Base-by-base conservation (phyloP, 371 early-diverging fungal genomes). In the Mucor lusitanicus region DNA sequence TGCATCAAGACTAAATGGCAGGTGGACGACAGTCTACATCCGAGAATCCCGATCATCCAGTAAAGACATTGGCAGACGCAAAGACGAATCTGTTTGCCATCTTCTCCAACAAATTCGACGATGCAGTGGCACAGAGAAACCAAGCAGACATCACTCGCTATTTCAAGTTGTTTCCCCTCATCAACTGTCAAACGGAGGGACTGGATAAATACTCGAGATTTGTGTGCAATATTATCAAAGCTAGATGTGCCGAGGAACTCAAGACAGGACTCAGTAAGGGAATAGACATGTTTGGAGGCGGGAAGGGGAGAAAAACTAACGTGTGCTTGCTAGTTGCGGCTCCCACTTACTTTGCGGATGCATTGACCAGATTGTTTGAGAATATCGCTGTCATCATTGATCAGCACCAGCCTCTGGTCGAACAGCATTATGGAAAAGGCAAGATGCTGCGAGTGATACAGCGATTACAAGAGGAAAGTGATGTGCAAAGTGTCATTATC, bases 371-470 rank as follows among this genome's bases (percentile, higher is more conserved):
- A 28, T 71, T 97, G 48, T 97, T 95, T 75, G 98, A 97, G 75
- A 87, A 87, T 30, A 88, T 95, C 54, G 97, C 97, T 0, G 81
- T 85, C 4, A 85, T 94, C 21, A 85, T 97, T 28, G 95, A 96
- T 74, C 89, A 91, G 60, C 94, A 96, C 65, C 90, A 91, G 55
- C 86, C 90, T 1, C 76, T 95, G 12, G 91, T 97, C 0, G 91
- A 94, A 63, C 73, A 84, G 9, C 87, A 92, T 69, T 97, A 95
- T 73, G 95, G 94, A 0, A 83, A 87, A 5, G 96, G 97, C 9
- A 85, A 88, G n/a, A 92, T 95, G 90, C 75, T 95, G 17, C 85
- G 93, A 19, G 88, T 97, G 6, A 92, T 96, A 55, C 92, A 94
- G 72, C 78, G 91, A 11, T 73, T 97, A 44, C 95, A 97, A 74